These are phyloP conservation scores for Marchantia paleacea DNA, from an alignment of 225 moss, liverwort and hornwort species.

Conservation along the genomic window DNA sequence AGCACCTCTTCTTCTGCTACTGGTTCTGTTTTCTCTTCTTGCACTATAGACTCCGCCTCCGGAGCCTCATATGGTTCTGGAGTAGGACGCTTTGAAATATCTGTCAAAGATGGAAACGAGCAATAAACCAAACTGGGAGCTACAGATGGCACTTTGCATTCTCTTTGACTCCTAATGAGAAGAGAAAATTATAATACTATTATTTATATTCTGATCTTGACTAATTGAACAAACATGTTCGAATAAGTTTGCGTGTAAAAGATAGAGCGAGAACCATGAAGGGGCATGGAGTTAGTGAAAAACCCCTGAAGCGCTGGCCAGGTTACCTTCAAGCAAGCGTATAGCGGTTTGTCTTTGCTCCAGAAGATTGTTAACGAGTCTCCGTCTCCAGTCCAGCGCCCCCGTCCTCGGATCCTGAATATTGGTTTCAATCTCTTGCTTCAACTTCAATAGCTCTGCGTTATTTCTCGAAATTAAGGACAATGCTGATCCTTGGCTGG, in stretches of 20 bases:
- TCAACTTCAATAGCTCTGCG: slow-evolving; percentile 12
- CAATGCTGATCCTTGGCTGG: slow-evolving; percentile 34
- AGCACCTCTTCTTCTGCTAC: not conserved
- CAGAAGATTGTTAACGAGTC: not conserved
- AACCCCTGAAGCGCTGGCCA: not conserved
- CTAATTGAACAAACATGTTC: not conserved
- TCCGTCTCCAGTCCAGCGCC: not conserved
- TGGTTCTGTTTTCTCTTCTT: not conserved
- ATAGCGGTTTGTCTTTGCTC: slow-evolving; percentile 5
- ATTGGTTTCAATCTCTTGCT: not conserved
- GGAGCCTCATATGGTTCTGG: not conserved
- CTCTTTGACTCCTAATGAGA: too few species aligned
- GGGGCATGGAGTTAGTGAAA: not conserved
- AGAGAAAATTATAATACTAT: too few species aligned
- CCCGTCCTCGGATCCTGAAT: not conserved
- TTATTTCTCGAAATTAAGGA: slow-evolving; percentile 28
- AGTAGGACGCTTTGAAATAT: not conserved
- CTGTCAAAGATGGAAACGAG: not conserved
- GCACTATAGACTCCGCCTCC: too few species aligned
- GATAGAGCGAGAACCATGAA: not conserved
- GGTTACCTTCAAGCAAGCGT: slow-evolving; percentile 10
- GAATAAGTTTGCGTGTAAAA: not conserved
- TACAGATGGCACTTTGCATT: not conserved
- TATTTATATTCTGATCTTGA: too few species aligned
- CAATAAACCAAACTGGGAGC: not conserved